Percentiles rank a stretch among this genome's conserved stretches.
Evolutionary conservation across 2,329 filamentous ascomycete species (phyloP).

Genomic region (Botryotinia calthae): DNA sequence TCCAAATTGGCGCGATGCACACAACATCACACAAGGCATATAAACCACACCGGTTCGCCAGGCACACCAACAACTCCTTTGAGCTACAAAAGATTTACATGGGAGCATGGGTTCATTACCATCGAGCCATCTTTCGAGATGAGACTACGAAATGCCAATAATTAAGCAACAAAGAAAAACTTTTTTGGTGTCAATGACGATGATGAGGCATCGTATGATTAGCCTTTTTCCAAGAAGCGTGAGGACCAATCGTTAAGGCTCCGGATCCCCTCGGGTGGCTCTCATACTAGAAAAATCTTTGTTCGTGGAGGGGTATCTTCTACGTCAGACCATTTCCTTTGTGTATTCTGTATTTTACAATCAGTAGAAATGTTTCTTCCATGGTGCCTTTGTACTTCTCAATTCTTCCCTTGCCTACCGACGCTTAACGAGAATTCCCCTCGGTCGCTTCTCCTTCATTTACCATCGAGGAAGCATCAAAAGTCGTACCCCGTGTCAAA

Average conservation of each 20-base stretch:
- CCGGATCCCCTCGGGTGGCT: background rate
- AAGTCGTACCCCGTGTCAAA: background rate
- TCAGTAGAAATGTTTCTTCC: background rate
- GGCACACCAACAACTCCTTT: slow-evolving; percentile 7
- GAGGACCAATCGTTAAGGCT: slow-evolving; percentile 10
- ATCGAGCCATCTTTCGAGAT: background rate
- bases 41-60: slow-evolving; percentile 13
- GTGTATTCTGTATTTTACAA: background rate
- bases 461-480: background rate
- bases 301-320: background rate
- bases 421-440: background rate
- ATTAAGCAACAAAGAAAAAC: background rate
- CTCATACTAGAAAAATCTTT: background rate
- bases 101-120: background rate
- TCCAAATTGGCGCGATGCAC: slow-evolving; percentile 14
- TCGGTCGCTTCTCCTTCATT: slow-evolving; percentile 10
- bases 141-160: background rate
- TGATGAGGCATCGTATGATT: slow-evolving; percentile 12
- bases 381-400: background rate
- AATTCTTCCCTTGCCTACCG: no score
- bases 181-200: background rate
- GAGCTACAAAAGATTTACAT: background rate
- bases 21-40: background rate
- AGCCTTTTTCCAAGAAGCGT: background rate
- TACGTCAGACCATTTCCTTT: slow-evolving; percentile 8